Evolutionary conservation across 345 rosid genomes (phyloP), one percentile per base, ranked within the genome.

Genomic region (Raphanus sativus): DNA sequence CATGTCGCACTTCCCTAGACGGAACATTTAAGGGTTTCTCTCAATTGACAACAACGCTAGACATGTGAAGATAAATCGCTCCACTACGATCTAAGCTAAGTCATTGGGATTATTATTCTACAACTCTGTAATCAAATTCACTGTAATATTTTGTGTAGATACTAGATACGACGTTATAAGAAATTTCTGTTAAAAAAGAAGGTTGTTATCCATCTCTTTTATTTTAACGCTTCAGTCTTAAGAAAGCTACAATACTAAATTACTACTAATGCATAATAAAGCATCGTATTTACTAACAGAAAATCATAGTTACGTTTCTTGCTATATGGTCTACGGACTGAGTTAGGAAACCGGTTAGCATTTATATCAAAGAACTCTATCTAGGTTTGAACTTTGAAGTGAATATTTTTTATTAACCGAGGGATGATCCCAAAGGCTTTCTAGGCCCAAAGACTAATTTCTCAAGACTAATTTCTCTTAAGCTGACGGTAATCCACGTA

Each of bases 1-100:
- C 32, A 8, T 74, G 2, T 74, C 67, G 45, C 79, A 55, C 45
- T 79, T 63, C 71, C 72, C 79, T 64, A 74, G 48, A 34, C 9
- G 1, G 24, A 59, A 59, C 55, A 67, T 72, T 78, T 65, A 77
- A 63, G 40, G 69, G 8, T 63, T 62, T 70, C 26, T n/a, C n/a
- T 32, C 62, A 50, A 38, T 29, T 70, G 60, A 38, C 28, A 28
- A 17, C 28, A 36, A 26, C 52, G 5, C 62, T 50, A 17, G 33
- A 62, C 28, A 36, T 62, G 45, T n/a, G 30, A 54, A 69, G 4
- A 15, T 21, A 5, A 33, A 76, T 62, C 5, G 33, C 42, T 40
- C 26, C 75, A 26, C 70, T 52, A 16, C 64, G 30, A 76, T 68
- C 62, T 56, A 73, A 8, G 13, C 59, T 62, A 6, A 52, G 55